Conservation (phyloP, 352 stramenopile species). For the Aphanomyces cochlioides region DNA sequence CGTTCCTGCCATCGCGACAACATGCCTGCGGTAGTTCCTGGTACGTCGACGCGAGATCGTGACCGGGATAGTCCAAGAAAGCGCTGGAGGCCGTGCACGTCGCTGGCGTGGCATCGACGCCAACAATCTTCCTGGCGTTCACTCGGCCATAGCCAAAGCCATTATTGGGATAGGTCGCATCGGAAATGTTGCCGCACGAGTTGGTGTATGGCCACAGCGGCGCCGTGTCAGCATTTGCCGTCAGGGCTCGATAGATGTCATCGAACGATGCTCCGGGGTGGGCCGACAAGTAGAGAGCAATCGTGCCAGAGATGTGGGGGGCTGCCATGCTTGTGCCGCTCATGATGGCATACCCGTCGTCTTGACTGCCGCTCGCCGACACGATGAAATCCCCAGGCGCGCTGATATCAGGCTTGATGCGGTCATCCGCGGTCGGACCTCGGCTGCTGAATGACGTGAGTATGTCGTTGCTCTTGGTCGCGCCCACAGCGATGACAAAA, state of each 20-base stretch:
- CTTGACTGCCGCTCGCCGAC: constrained; percentile 46
- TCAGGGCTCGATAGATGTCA: constrained; percentile 41
- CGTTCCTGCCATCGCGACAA: not conserved
- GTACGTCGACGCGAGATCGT: not conserved
- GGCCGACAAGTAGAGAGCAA: constrained; percentile 51
- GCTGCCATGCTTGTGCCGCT: constrained; percentile 66
- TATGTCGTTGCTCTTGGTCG: constrained; percentile 46
- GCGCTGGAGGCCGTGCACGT: not conserved
- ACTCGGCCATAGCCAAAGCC: not conserved
- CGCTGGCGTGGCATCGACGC: no score
- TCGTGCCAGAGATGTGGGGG: constrained; percentile 54
- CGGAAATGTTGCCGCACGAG: not conserved
- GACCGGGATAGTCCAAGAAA: not conserved
- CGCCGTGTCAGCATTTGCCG: constrained; percentile 6
- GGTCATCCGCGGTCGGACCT: constrained; percentile 42
- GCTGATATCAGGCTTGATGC: constrained; percentile 52
- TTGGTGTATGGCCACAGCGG: not conserved
- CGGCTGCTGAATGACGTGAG: constrained; percentile 55
- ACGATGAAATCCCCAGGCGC: constrained; percentile 47
- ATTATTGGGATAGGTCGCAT: not conserved
- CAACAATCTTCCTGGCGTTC: not conserved
- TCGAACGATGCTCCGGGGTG: constrained; percentile 43
- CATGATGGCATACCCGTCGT: constrained; percentile 53
- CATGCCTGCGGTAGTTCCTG: not conserved
- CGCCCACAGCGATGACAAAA: constrained; percentile 61